These are phyloP conservation scores for Yamadazyma kanchanaburiensis DNA, from an alignment of 1,139 yeast species.

Conservation along the genomic window DNA sequence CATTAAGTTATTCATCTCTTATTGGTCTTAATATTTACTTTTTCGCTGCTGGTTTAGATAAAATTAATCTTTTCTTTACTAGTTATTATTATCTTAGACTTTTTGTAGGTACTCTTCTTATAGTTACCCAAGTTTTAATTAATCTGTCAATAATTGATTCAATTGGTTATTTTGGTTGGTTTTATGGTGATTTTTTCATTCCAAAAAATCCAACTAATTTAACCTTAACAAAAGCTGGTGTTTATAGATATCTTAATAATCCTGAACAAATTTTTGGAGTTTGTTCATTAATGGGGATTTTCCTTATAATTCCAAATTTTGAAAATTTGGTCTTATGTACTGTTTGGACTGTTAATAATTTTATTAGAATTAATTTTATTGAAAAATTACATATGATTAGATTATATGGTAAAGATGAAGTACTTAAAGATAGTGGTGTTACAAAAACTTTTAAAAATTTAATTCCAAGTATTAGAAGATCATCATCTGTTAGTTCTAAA, in stretches of 20 bases:
- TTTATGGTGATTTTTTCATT: slow-evolving; percentile 82
- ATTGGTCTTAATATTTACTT: slow-evolving; percentile 39
- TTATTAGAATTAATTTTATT: slow-evolving; percentile 66
- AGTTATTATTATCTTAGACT: slow-evolving; percentile 55
- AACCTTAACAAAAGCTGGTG: slow-evolving; percentile 72
- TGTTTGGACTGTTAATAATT: slow-evolving; percentile 68
- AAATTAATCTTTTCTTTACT: slow-evolving; percentile 17
- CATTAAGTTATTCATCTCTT: slow-evolving; percentile 44
- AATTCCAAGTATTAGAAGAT: slow-evolving; percentile 38
- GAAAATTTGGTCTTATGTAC: slow-evolving; percentile 56
- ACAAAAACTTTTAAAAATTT: slow-evolving; percentile 60
- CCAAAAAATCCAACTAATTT: slow-evolving; percentile 40
- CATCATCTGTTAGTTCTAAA: slow-evolving; percentile 16
- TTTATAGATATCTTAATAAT: slow-evolving; percentile 77
- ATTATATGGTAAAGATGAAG: slow-evolving; percentile 67
- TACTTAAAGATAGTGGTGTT: slow-evolving; percentile 60
- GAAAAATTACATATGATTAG: slow-evolving; percentile 81
- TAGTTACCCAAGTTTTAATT: slow-evolving; percentile 69
- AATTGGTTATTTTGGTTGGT: slow-evolving; percentile 87
- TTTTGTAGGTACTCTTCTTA: slow-evolving; percentile 52
- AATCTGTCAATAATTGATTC: slow-evolving; percentile 68
- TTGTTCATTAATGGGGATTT: slow-evolving; percentile 81
- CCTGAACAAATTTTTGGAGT: slow-evolving; percentile 84
- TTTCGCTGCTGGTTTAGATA: slow-evolving; percentile 18
- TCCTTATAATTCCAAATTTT: slow-evolving; percentile 58